Evolutionary conservation across 345 rosid genomes (phyloP), one percentile per base, ranked within the genome.

Genomic region (Brassica juncea): DNA sequence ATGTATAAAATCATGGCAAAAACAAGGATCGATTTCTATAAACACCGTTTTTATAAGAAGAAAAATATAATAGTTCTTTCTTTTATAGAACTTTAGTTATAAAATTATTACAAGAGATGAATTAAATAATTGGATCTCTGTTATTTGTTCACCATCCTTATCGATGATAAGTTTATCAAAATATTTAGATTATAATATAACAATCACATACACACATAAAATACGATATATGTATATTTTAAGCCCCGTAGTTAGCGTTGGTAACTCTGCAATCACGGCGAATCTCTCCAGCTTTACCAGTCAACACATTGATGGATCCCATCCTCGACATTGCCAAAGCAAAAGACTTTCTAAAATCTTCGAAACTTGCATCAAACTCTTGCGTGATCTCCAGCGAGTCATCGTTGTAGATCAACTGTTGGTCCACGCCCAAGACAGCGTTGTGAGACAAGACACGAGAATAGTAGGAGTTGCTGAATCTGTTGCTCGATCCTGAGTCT

Each of bases 241-340:
- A 80, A 74, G 63, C 75, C 3, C 54, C 71, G 21, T 75, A 73
- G 21, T 80, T 71, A 66, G 71, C 30, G 72, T 85, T 88, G 16
- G 65, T 83, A 82, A 32, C 70, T 63, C 82, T 79, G 85, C 97
- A 94, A 70, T 82, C 76, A 30, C 32, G 71, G 47, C 97, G 91
- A 55, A 89, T 91, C 89, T 91, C 88, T 62, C 97, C 97, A 37
- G 83, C 64, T 0, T 69, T 79, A 9, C 94, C 94, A 0, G 97
- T 89, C 72, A 91, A 73, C n/a, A 87, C 92, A 1, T 85, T 71
- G 75, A 92, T 88, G 34, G 83, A 86, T 72, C 97, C 98, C 98
- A 94, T 88, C 66, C 92, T 76, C 75, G 80, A 82, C 90, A 91
- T 85, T 8, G 98, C 86, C 60, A 88, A 85, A 1, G 97, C 91